Evolutionary conservation across 495 filamentous ascomycete genomes (phyloP).

Genomic region (Neurospora sp.): DNA sequence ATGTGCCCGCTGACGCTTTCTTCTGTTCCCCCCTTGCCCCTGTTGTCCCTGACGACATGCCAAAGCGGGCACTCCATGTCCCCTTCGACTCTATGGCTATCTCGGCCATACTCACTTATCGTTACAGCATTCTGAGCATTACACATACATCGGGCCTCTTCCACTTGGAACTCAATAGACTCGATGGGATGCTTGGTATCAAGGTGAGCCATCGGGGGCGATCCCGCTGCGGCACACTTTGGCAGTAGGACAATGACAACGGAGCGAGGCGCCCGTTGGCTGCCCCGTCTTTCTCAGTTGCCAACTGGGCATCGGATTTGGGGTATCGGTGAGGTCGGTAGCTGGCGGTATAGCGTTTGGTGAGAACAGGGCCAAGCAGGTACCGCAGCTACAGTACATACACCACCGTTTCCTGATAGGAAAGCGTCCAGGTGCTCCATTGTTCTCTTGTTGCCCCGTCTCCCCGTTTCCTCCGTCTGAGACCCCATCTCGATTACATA

Average conservation of each 20-base stretch:
- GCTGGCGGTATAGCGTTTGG: constrained; percentile 2
- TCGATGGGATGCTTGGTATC: background rate
- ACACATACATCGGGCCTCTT: background rate
- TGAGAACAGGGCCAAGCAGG: constrained; percentile 1
- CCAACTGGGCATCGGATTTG: background rate
- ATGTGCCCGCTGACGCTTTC: background rate
- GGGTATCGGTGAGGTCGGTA: constrained; percentile 3
- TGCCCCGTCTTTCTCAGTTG: background rate
- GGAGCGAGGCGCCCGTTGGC: background rate
- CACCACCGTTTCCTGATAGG: background rate
- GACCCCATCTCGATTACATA: background rate
- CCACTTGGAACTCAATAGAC: background rate
- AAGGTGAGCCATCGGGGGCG: background rate
- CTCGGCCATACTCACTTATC: background rate
- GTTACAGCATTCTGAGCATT: background rate
- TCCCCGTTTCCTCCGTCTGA: background rate
- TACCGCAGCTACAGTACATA: constrained; percentile 8
- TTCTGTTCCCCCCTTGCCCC: background rate
- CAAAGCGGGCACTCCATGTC: background rate
- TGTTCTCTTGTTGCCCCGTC: background rate
- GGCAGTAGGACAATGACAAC: background rate
- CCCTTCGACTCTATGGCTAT: constrained; percentile 1
- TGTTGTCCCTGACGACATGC: constrained; percentile 16
- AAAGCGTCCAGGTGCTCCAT: background rate
- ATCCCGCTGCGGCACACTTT: constrained; percentile 9